These are phyloP conservation scores for Isochrysis galbana DNA, from an alignment of 78 protist genomes.

Conservation along the genomic window DNA sequence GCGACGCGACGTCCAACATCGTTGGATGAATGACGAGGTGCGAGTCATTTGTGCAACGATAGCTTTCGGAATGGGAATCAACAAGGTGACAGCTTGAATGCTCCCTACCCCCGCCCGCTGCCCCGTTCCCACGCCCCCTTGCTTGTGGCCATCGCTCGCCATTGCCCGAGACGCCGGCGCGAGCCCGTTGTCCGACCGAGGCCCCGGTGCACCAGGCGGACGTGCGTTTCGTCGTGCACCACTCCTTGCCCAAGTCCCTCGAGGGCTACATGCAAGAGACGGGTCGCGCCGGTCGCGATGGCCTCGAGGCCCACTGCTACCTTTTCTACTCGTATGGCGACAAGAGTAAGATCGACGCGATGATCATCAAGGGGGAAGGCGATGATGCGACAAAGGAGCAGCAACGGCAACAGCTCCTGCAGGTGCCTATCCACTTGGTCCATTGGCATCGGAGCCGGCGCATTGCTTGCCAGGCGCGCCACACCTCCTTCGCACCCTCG, in stretches of 20 bases:
- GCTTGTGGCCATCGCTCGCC: not conserved
- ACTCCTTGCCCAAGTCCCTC: constrained; percentile 93
- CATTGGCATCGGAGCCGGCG: too few species aligned
- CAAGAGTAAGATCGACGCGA: not conserved
- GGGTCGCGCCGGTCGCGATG: constrained; percentile 73
- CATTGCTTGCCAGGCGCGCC: too few species aligned
- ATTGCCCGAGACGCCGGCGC: too few species aligned
- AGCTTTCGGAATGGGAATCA: constrained; percentile 65
- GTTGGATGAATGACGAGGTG: constrained; percentile 26
- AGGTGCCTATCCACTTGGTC: too few species aligned
- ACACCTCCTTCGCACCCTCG: too few species aligned
- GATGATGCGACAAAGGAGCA: not conserved
- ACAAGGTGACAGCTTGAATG: too few species aligned
- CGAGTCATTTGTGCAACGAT: constrained; percentile 39
- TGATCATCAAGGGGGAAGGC: not conserved
- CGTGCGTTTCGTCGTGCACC: constrained; percentile 91
- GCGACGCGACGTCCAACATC: not conserved
- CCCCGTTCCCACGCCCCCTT: not conserved
- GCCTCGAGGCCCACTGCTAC: constrained; percentile 43
- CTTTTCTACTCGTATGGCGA: constrained; percentile 48
- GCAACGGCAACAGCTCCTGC: constrained; percentile 8
- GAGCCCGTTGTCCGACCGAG: not conserved
- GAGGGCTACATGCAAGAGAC: constrained; percentile 90
- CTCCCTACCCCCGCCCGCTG: too few species aligned
- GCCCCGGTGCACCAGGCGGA: constrained; percentile 37